Conservation (phyloP, 2,329 filamentous ascomycete genomes). For the Pestalotiopsis sp. region DNA sequence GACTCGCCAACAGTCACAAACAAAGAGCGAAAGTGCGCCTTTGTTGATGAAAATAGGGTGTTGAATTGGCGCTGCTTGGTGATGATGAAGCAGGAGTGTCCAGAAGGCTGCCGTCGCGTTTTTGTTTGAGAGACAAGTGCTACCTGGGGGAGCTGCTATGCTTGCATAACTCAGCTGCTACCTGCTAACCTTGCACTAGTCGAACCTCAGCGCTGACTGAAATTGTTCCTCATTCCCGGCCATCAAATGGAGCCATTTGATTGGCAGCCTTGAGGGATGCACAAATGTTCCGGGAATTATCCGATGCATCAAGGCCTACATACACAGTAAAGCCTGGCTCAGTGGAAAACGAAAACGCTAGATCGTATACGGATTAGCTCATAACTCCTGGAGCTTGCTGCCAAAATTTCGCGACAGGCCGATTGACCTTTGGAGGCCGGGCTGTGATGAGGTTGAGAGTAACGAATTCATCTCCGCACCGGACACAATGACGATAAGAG, state of each 20-base stretch:
- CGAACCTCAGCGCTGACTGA: background rate
- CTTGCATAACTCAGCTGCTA: background rate
- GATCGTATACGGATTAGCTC: background rate
- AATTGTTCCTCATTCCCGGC: background rate
- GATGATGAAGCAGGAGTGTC: background rate
- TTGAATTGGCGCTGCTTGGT: background rate
- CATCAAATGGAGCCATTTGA: background rate
- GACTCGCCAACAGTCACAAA: background rate
- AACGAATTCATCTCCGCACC: slow-evolving; percentile 22
- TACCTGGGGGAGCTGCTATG: background rate
- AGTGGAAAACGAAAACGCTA: background rate
- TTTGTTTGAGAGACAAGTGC: background rate
- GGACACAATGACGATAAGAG: slow-evolving; percentile 55
- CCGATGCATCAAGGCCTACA: background rate
- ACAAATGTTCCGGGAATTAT: slow-evolving; percentile 1
- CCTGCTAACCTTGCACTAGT: background rate
- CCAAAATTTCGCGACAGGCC: slow-evolving; percentile 20
- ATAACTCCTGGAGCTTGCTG: slow-evolving; percentile 3
- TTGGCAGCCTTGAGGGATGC: background rate
- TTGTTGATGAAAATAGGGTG: background rate
- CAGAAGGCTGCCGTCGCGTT: slow-evolving; percentile 6
- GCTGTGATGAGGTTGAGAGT: slow-evolving; percentile 25
- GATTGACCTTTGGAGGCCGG: background rate
- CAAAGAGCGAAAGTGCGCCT: background rate
- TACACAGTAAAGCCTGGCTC: too few species aligned